phyloP scores from a whole-genome alignment of 2,329 filamentous ascomycete genomes.

The Rhinocladiella similis region DNA sequence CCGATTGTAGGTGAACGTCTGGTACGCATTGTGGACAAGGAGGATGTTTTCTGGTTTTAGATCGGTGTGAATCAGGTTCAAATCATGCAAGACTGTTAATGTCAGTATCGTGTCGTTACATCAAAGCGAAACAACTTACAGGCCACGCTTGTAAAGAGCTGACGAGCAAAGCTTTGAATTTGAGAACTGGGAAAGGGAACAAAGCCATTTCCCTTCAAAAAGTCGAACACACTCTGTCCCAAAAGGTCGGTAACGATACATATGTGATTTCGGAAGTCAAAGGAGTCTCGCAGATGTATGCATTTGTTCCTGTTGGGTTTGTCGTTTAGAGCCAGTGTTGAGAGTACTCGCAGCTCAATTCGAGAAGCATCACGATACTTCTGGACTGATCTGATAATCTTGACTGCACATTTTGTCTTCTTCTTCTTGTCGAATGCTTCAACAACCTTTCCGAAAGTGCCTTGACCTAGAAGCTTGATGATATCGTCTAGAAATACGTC shows the following conservation, averaged over 20 bases:
- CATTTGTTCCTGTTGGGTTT: conserved; percentile 90
- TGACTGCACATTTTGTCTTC: conserved; percentile 84
- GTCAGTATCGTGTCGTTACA: conserved; percentile 31
- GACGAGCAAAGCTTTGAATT: conserved; percentile 94
- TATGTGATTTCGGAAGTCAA: conserved; percentile 96
- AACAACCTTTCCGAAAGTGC: conserved; percentile 97
- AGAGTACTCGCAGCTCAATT: conserved; percentile 90
- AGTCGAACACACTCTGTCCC: conserved; percentile 97
- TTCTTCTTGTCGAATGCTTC: conserved; percentile 80
- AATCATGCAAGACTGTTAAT: conserved; percentile 78
- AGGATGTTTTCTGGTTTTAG: conserved; percentile 65
- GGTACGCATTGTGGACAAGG: conserved; percentile 63
- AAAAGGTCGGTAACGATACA: conserved; percentile 78
- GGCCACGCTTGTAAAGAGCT: conserved; percentile 96
- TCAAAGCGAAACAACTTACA: conserved; percentile 61
- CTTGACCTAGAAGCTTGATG: conserved; percentile 85
- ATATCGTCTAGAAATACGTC: conserved; percentile 69
- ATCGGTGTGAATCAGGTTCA: conserved; percentile 90
- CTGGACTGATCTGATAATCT: conserved; percentile 96
- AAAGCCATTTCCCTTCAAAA: conserved; percentile 91
- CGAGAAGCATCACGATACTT: conserved; percentile 96
- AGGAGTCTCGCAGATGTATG: conserved; percentile 94
- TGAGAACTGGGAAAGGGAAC: conserved; percentile 98
- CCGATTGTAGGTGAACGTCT: conserved; percentile 69
- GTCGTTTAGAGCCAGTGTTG: conserved; percentile 89